phyloP scores from a whole-genome alignment of 2,329 filamentous ascomycete species.

The Diplodia mutila region DNA sequence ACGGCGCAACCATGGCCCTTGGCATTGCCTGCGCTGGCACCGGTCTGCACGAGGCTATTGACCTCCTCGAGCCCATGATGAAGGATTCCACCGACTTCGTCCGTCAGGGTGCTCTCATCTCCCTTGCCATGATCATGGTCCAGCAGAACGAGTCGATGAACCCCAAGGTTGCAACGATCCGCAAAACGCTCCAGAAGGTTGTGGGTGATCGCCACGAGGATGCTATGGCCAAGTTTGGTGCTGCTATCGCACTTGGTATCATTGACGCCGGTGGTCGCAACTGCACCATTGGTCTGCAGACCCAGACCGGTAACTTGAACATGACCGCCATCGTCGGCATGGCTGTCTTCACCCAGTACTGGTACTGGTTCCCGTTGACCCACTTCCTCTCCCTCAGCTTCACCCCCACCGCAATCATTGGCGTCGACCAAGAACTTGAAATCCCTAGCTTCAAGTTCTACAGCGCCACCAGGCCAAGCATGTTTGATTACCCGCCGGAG shows the following conservation, averaged over 20 bases:
- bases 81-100: conserved; percentile 99
- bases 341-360: conserved; percentile 98
- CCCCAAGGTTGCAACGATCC: conserved; percentile 87
- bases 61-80: conserved; percentile 97
- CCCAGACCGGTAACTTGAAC: conserved; percentile 96
- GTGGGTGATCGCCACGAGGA: conserved; percentile 95
- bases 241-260: conserved; percentile 90
- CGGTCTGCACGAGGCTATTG: conserved; percentile 92
- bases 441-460: conserved; percentile 95
- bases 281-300: conserved; percentile 97
- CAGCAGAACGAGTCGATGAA: conserved; percentile 99
- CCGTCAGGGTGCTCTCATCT: conserved; percentile 91
- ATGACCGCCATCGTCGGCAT: conserved; percentile 98
- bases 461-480: conserved; percentile 89
- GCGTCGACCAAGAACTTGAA: conserved; percentile 89
- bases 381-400: conserved; percentile 97
- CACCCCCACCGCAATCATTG: conserved; percentile 95
- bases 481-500: conserved; percentile 98
- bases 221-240: conserved; percentile 99
- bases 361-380: conserved; percentile 99
- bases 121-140: conserved; percentile 97
- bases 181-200: conserved; percentile 93
- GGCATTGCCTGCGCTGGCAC: conserved; percentile 98
- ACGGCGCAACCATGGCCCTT: conserved; percentile 96
- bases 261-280: conserved; percentile 98